Evolutionary conservation across 768 basidiomycete species (phyloP).

Genomic region (Trametopsis cervina): DNA sequence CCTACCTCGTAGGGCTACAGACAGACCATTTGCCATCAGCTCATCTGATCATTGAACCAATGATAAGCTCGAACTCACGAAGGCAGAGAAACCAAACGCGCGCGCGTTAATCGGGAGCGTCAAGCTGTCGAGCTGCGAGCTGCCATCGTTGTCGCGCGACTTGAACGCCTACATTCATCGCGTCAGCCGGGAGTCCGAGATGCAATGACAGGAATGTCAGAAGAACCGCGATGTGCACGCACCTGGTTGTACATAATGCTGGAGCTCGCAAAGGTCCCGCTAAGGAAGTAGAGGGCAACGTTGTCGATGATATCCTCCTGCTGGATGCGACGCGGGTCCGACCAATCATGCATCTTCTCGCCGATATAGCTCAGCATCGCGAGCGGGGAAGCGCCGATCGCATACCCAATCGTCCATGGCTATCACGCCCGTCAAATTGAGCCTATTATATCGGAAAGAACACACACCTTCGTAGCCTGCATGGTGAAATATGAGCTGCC

Average conservation of each 20-base stretch:
- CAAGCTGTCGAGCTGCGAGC: too few relatives aligned
- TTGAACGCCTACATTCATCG: too few relatives aligned
- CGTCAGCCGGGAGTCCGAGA: too few relatives aligned
- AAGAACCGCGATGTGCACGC: not conserved
- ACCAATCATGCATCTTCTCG: slow-evolving; percentile 14
- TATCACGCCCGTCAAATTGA: too few relatives aligned
- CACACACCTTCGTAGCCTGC: slow-evolving; percentile 5
- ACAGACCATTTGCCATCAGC: not conserved
- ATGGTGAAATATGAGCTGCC: slow-evolving; percentile 9
- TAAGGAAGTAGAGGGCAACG: not conserved
- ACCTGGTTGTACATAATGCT: not conserved
- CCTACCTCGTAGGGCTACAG: not conserved
- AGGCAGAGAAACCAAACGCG: not conserved
- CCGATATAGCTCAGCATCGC: slow-evolving; percentile 22
- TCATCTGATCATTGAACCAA: too few relatives aligned
- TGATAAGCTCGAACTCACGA: too few relatives aligned
- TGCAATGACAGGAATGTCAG: too few relatives aligned
- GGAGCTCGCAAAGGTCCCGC: not conserved
- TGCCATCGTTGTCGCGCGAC: too few relatives aligned
- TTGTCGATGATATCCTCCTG: not conserved
- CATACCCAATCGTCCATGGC: slow-evolving; percentile 22
- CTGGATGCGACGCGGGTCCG: slow-evolving; percentile 1
- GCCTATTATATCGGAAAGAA: too few relatives aligned
- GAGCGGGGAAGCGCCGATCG: slow-evolving; percentile 21
- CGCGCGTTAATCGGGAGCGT: not conserved